Conservation (phyloP, 176 grass and related monocot genomes). For the Puccinellia tenuiflora region DNA sequence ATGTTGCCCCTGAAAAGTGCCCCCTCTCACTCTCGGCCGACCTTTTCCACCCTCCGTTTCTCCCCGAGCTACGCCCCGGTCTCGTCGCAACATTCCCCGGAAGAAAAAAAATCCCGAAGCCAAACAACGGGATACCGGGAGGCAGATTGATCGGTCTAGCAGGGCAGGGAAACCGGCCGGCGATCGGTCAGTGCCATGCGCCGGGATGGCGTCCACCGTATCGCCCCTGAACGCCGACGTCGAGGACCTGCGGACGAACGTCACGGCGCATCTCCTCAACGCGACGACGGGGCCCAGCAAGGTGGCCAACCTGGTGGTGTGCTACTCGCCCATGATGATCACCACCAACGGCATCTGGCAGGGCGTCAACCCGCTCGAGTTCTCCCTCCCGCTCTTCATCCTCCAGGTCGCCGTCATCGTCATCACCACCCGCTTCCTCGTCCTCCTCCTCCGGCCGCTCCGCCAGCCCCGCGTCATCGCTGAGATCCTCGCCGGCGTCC, state of each 20-base stretch:
- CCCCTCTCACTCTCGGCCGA: background rate
- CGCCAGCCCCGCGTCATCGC: conserved; percentile 82
- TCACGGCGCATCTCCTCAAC: background rate
- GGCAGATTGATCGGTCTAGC: background rate
- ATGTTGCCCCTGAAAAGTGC: background rate
- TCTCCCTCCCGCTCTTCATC: conserved; percentile 80
- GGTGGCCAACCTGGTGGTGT: conserved; percentile 27
- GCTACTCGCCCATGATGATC: conserved; percentile 70
- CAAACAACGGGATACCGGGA: too few species aligned
- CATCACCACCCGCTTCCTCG: conserved; percentile 57
- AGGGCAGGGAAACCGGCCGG: background rate
- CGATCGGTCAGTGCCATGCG: conserved; percentile 11
- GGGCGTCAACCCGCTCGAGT: conserved; percentile 58
- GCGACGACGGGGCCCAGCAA: conserved; percentile 21
- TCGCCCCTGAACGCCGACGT: conserved; percentile 14
- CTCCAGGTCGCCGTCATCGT: conserved; percentile 78
- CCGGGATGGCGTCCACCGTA: conserved; percentile 31
- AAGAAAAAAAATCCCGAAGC: too few species aligned
- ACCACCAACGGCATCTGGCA: conserved; percentile 58
- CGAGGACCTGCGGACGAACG: conserved; percentile 15
- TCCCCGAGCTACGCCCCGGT: background rate
- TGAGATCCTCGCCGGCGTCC: conserved; percentile 71
- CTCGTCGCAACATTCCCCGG: background rate
- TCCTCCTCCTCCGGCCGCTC: conserved; percentile 64
- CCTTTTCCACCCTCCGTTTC: background rate